Evolutionary conservation across 805 yeast species (phyloP).

Genomic region (Metschnikowia santaceciliae): DNA sequence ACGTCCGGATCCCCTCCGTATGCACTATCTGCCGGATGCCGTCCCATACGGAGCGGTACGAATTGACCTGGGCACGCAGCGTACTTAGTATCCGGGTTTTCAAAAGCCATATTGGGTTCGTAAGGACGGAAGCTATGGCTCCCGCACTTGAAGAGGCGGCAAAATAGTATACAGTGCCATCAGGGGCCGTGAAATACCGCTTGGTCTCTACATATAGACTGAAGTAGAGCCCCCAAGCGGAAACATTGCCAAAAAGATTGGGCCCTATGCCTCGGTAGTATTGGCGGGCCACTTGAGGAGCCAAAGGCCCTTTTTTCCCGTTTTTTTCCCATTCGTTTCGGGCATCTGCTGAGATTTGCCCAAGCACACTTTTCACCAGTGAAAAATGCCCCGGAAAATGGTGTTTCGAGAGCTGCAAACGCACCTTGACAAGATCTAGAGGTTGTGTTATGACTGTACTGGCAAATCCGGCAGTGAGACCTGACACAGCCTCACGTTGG

Average conservation of each 20-base stretch:
- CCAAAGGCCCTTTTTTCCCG: constrained; percentile 1
- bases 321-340: constrained; percentile 6
- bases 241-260: constrained; percentile 76
- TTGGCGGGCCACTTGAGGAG: constrained; percentile 11
- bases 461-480: constrained; percentile 73
- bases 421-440: constrained; percentile 75
- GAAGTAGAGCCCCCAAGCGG: constrained; percentile 89
- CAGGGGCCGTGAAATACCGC: constrained; percentile 8
- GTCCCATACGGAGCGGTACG: constrained; percentile 54
- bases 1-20: constrained; percentile 57
- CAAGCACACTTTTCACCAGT: constrained; percentile 19
- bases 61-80: constrained; percentile 38
- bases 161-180: constrained; percentile 28
- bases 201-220: constrained; percentile 67
- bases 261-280: constrained; percentile 76
- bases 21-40: constrained; percentile 49
- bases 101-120: constrained; percentile 95
- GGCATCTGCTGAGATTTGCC: constrained; percentile 21
- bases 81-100: constrained; percentile 83
- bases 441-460: constrained; percentile 88
- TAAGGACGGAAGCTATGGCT: constrained; percentile 61
- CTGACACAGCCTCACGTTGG: constrained; percentile 61
- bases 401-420: constrained; percentile 60
- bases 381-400: constrained; percentile 17
- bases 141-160: constrained; percentile 58